These are phyloP conservation scores for Claviceps capensis DNA, from an alignment of 2,329 filamentous ascomycete genomes.

Conservation along the genomic window DNA sequence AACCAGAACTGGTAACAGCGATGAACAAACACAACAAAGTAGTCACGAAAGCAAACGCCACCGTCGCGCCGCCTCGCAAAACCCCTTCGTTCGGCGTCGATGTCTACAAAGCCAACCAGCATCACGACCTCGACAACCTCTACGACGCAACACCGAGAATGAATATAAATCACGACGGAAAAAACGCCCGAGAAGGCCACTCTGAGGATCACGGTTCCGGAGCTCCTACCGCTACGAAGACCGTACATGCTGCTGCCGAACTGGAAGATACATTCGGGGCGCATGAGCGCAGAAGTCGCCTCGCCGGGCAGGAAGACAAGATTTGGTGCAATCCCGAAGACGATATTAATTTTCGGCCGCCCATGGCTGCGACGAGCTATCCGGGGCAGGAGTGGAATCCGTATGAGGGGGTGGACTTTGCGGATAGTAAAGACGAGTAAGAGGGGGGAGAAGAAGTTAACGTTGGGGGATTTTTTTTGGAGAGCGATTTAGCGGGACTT, in stretches of 20 bases:
- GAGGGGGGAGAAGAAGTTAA: too few species aligned
- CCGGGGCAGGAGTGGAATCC: slow-evolving; percentile 60
- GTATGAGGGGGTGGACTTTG: slow-evolving; percentile 23
- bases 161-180: background rate
- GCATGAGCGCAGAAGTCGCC: slow-evolving; percentile 28
- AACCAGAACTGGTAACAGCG: background rate
- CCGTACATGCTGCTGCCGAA: slow-evolving; percentile 14
- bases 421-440: slow-evolving; percentile 14
- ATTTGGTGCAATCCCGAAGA: slow-evolving; percentile 29
- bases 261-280: slow-evolving; percentile 30
- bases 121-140: slow-evolving; percentile 17
- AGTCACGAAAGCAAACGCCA: background rate
- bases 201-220: background rate
- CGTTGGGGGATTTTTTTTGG: too few species aligned
- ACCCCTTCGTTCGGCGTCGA: background rate
- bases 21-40: background rate
- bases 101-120: background rate
- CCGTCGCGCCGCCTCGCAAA: background rate
- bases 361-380: slow-evolving; percentile 55
- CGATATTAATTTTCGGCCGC: slow-evolving; percentile 24
- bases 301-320: slow-evolving; percentile 38
- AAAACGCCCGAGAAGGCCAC: background rate
- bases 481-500: too few species aligned
- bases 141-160: slow-evolving; percentile 21
- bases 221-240: background rate